Percentiles rank a stretch among this genome's conserved stretches.
phyloP scores from a whole-genome alignment of 345 rosid species.

The Corymbia maculata region DNA sequence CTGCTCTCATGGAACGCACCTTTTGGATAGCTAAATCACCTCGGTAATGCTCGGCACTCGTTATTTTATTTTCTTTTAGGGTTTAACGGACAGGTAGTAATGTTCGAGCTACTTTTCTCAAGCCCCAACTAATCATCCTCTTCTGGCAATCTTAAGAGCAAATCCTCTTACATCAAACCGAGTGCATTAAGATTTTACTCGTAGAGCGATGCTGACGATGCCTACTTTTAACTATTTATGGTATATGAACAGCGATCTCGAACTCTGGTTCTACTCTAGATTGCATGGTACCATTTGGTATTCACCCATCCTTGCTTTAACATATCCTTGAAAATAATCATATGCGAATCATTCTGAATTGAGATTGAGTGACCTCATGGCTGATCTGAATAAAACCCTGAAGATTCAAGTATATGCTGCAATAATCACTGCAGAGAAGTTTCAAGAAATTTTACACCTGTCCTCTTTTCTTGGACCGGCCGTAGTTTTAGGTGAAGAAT shows the following conservation, averaged over 20 bases:
- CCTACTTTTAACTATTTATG: not conserved
- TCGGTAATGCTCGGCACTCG: not conserved
- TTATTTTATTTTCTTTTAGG: not conserved
- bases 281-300: not conserved
- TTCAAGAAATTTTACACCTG: not conserved
- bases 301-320: not conserved
- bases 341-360: not conserved
- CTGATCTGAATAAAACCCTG: not conserved
- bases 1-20: not conserved
- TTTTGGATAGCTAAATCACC: not conserved
- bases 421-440: not conserved
- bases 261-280: not conserved
- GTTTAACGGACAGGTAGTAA: not conserved
- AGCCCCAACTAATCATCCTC: rapidly evolving
- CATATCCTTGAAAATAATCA: not conserved
- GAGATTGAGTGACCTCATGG: not conserved
- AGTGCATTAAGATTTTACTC: not conserved
- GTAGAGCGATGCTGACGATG: rapidly evolving
- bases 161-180: not conserved
- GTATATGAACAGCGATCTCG: not conserved
- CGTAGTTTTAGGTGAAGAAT: not conserved
- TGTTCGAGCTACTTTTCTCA: not conserved
- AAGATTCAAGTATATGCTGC: not conserved
- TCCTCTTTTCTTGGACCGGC: not conserved
- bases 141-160: not conserved